Conservation (phyloP, 108 stramenopile genomes). For the Craspedostauros australis region DNA sequence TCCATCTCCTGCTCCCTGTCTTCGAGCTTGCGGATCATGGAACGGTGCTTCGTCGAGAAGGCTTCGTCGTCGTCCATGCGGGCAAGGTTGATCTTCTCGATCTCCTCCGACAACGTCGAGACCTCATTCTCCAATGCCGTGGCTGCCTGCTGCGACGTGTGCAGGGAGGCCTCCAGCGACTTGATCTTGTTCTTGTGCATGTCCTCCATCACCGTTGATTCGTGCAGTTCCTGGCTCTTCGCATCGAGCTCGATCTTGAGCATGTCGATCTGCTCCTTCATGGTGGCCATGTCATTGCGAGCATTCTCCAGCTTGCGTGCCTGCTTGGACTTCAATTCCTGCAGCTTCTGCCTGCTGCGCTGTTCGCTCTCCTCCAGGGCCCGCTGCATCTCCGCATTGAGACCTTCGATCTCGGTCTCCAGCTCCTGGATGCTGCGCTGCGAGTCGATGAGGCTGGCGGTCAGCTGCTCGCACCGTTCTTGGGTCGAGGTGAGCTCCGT, state of each 20-base stretch:
- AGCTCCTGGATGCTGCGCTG: slow-evolving; percentile 9
- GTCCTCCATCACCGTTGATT: background rate
- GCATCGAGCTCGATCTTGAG: background rate
- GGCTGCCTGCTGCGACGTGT: background rate
- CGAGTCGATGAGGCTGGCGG: slow-evolving; percentile 25
- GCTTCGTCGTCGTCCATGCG: background rate
- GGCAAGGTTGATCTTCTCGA: background rate
- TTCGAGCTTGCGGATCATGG: background rate
- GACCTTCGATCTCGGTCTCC: slow-evolving; percentile 10
- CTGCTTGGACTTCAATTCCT: background rate
- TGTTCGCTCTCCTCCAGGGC: slow-evolving; percentile 16
- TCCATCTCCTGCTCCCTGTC: background rate
- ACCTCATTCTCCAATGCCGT: slow-evolving; percentile 2
- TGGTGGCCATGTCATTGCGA: background rate
- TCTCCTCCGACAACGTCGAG: background rate
- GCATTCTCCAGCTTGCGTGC: background rate
- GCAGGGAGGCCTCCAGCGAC: background rate
- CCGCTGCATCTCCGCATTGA: slow-evolving; percentile 16
- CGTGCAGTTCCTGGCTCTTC: background rate
- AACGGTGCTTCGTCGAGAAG: background rate
- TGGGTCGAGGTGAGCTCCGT: slow-evolving; percentile 22
- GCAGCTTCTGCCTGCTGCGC: background rate
- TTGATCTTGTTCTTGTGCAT: background rate
- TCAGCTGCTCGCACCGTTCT: slow-evolving; percentile 35
- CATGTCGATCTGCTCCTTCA: background rate